Percentiles rank a stretch among this genome's conserved stretches.
phyloP scores from a whole-genome alignment of 2,329 filamentous ascomycete genomes.

The Leptographium wingfieldii region DNA sequence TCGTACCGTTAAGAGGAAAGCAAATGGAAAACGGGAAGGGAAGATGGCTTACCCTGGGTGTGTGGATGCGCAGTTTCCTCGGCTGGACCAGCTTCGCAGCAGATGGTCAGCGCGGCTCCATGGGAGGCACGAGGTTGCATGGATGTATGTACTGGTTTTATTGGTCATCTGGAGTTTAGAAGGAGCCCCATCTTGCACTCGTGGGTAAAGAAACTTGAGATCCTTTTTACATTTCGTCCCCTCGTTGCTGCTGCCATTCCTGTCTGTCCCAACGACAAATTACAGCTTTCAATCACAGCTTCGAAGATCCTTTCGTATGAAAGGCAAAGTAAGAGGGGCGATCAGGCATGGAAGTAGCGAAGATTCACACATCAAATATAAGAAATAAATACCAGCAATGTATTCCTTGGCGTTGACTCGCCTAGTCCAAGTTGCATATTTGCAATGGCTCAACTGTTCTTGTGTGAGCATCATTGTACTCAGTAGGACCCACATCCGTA shows the following conservation, averaged over 20 bases:
- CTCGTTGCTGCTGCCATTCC: constrained; percentile 21
- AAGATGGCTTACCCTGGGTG: not conserved
- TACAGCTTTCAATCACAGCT: no score
- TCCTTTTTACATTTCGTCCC: constrained; percentile 25
- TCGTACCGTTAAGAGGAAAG: constrained; percentile 78
- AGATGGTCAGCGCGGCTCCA: not conserved
- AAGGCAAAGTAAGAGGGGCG: no score
- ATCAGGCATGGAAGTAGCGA: no score
- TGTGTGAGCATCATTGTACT: no score
- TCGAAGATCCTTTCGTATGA: no score
- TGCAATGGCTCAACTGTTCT: no score
- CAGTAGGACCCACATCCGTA: no score
- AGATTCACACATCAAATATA: no score
- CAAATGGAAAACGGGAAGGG: not conserved
- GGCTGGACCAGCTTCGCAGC: not conserved
- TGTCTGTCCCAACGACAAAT: not conserved
- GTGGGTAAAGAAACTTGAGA: constrained; percentile 13
- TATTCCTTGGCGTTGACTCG: no score
- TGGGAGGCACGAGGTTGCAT: constrained; percentile 4
- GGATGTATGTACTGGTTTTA: constrained; percentile 5
- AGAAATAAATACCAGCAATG: no score
- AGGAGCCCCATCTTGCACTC: not conserved
- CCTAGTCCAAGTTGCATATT: no score
- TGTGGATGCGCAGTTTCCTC: not conserved
- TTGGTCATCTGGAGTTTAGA: constrained; percentile 9